Base-by-base conservation (phyloP, 306 rosid species). In the Ziziphus jujuba region DNA sequence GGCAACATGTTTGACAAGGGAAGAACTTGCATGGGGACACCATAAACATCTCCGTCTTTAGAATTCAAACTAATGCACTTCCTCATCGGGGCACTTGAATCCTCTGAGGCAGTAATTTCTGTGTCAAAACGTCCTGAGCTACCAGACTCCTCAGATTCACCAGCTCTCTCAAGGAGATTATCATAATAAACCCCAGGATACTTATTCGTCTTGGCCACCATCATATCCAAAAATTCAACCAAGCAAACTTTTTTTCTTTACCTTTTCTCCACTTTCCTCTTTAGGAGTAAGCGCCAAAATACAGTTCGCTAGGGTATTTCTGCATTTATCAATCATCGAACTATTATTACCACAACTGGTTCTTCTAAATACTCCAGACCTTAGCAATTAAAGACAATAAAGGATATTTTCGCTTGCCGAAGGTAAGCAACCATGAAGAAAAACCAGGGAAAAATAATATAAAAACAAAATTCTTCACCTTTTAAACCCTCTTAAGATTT, bases 91-190 rank as follows among this genome's bases (percentile, higher is more conserved):
- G 79, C 61, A 71, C 78, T 75, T 0, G 97, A 88, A 72, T 84
- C 84, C 82, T 91, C 95, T 0, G 95, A 91, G 54, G 84, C 87
- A 0, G 89, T 83, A 25, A 87, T 70, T 71, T 87, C 95, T 9
- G 92, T 55, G 51, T 88, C 95, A 11, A 85, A 60, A 56, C 84
- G 52, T 34, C 95, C 97, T 0, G 97, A 88, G 77, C 89, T 84
- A 56, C 95, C 95, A 7, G 95, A 87, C 0, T 88, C 93, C 78
- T 90, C 97, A 16, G 84, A 91, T 75, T 88, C 92, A 71, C 89
- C 90, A 10, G 72, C 84, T 7, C 72, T 76, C 65, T 66, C 84
- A 15, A 78, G 44, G 5, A 85, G 82, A 71, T 78, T 82, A 11
- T 84, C 74, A 69, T 71, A 79, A 70, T 84, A 84, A 44, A 85